Evolutionary conservation across 2,329 filamentous ascomycete genomes (phyloP), one percentile per base, ranked within the genome.

Genomic region (Fusarium poae): DNA sequence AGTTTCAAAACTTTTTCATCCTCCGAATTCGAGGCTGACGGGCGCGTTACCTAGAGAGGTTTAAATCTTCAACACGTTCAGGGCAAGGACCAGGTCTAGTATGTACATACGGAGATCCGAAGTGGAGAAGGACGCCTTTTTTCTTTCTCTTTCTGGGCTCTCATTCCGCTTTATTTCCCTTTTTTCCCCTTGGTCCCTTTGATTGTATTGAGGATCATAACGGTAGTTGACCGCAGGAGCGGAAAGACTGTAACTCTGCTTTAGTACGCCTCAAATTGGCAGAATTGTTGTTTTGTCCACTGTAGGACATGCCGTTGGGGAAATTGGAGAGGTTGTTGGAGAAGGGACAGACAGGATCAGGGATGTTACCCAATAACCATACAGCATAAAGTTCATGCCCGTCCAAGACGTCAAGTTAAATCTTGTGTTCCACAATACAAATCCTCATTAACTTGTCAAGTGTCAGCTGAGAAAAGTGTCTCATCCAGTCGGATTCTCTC

Each of bases 1-100:
- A 64, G 61, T 59, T 65, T 39, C 45, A 46, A 65, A 58, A 25
- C 40, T 46, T 39, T 65, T 45, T 21, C 29, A 18, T n/a, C 20
- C 30, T 37, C 62, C 44, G 34, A 54, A 70, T 60, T 55, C 54
- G 70, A 72, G 70, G 70, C 70, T 72, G 70, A 72, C 67, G 65
- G 62, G 48, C 58, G 18, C 48, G 53, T 70, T 57, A 54, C 50
- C 64, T 34, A 52, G 37, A 46, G 49, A 40, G 53, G 52, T 29
- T 60, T 65, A 44, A 25, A 18, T 48, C 30, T 21, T 39, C 27
- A 42, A 30, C 29, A n/a, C n/a, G 37, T n/a, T 12, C 25, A 49
- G 34, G 39, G 35, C 50, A 57, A 43, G 66, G 57, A 67, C 57
- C 56, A 61, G 49, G 57, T 57, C 35, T 40, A 57, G 50, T n/a